Percentiles rank a stretch among this genome's conserved stretches.
phyloP scores from a whole-genome alignment of 768 basidiomycete species.

The Tulasnella sp. region DNA sequence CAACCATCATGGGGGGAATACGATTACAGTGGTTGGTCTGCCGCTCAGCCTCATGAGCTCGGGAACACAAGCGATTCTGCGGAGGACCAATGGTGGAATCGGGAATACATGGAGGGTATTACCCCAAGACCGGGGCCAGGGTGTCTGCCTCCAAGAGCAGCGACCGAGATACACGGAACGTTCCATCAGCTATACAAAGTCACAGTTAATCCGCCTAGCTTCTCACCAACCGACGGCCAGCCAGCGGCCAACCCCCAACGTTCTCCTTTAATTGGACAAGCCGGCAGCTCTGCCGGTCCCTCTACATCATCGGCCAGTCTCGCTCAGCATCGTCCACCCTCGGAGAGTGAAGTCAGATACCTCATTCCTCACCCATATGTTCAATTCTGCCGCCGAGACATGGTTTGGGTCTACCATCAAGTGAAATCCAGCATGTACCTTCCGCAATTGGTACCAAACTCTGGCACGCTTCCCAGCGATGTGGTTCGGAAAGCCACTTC shows the following conservation, averaged over 20 bases:
- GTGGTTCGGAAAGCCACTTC: conserved; percentile 43
- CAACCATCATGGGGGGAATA: not conserved
- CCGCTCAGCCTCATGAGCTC: not conserved
- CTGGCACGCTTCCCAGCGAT: conserved; percentile 37
- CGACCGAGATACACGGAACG: not conserved
- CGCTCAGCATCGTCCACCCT: conserved; percentile 25
- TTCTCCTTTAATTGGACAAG: not conserved
- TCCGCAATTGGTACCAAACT: conserved; percentile 55
- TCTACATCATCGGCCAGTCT: not conserved
- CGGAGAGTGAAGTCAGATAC: conserved; percentile 60
- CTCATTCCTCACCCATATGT: conserved; percentile 77
- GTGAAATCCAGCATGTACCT: conserved; percentile 56
- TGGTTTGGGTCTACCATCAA: conserved; percentile 70
- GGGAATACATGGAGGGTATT: not conserved
- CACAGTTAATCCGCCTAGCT: conserved; percentile 6
- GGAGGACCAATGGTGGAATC: not conserved
- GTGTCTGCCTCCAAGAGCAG: not conserved
- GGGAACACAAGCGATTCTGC: not conserved
- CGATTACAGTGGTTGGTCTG: not conserved
- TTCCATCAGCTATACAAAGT: conserved; percentile 13
- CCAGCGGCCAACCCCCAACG: not conserved
- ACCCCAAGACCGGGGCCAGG: conserved; percentile 5
- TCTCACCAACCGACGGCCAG: not conserved
- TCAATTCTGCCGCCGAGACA: conserved; percentile 76
- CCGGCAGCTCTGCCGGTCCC: too few species aligned